These are phyloP conservation scores for Plectosphaerella cucumerina DNA, from an alignment of 2,329 filamentous ascomycete genomes.

Conservation along the genomic window DNA sequence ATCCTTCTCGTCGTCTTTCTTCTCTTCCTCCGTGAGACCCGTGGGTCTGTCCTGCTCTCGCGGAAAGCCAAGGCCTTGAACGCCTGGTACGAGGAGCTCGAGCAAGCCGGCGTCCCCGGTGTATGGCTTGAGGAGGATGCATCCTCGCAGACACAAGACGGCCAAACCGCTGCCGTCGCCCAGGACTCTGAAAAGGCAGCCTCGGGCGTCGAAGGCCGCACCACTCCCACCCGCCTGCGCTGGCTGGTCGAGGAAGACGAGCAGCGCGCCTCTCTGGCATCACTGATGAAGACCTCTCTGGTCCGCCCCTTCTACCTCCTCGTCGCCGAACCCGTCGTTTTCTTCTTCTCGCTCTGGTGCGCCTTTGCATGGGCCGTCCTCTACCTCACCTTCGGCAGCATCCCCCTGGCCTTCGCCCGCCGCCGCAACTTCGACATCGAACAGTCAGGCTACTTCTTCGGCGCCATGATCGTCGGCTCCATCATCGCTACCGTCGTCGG, in stretches of 20 bases:
- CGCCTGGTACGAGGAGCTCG: constrained; percentile 71
- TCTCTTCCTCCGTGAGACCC: constrained; percentile 74
- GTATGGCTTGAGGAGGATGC: constrained; percentile 29
- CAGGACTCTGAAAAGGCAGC: constrained; percentile 1
- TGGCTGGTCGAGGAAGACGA: constrained; percentile 81
- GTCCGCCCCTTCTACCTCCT: constrained; percentile 76
- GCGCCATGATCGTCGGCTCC: constrained; percentile 63
- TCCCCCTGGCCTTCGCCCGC: constrained; percentile 70
- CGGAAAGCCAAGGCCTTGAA: constrained; percentile 73
- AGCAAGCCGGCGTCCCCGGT: constrained; percentile 56
- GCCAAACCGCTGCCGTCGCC: background rate
- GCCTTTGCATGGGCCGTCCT: constrained; percentile 86
- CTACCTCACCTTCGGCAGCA: constrained; percentile 77
- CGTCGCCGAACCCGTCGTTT: constrained; percentile 72
- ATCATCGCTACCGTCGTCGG: constrained; percentile 64
- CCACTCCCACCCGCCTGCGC: constrained; percentile 54
- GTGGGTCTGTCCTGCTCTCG: constrained; percentile 74
- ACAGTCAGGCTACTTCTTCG: constrained; percentile 57
- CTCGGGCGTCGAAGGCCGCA: background rate
- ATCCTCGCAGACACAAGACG: background rate
- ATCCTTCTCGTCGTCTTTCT: constrained; percentile 61
- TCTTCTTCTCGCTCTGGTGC: constrained; percentile 87
- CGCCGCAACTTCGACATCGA: constrained; percentile 65
- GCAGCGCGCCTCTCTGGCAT: constrained; percentile 61
- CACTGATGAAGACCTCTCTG: constrained; percentile 70